These are phyloP conservation scores for Decorospora gaudefroyi DNA, from an alignment of 2,329 filamentous ascomycete species.

Conservation along the genomic window DNA sequence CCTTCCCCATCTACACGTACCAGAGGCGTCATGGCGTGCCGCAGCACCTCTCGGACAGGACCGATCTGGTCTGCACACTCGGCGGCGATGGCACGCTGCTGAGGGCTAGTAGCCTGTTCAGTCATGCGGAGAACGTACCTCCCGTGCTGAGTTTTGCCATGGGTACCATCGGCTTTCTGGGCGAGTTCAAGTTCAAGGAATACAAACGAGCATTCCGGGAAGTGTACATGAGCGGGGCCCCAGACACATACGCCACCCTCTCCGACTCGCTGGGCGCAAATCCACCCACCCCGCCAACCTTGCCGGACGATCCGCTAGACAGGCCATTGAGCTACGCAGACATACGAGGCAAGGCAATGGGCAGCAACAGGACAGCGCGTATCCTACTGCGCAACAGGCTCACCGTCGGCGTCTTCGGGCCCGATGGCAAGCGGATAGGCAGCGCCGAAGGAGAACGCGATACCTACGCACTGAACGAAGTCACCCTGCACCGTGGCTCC, in stretches of 20 bases:
- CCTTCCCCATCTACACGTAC: constrained; percentile 64
- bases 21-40: constrained; percentile 45
- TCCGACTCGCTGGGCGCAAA: constrained; percentile 70
- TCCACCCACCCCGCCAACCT: constrained; percentile 71
- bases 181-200: constrained; percentile 94
- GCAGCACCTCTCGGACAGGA: constrained; percentile 67
- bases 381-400: constrained; percentile 85
- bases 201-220: constrained; percentile 91
- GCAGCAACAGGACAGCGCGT: constrained; percentile 71
- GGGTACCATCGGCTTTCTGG: constrained; percentile 92
- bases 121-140: constrained; percentile 77
- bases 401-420: constrained; percentile 81
- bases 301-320: constrained; percentile 53
- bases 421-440: constrained; percentile 60
- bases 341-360: constrained; percentile 80
- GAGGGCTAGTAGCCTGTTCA: constrained; percentile 83
- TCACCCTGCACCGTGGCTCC: constrained; percentile 87
- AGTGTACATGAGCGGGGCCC: constrained; percentile 81
- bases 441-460: constrained; percentile 40
- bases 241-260: constrained; percentile 60
- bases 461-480: constrained; percentile 85
- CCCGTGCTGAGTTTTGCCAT: constrained; percentile 95
- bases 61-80: constrained; percentile 86
- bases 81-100: constrained; percentile 93
- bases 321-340: constrained; percentile 64